Evolutionary conservation across 805 yeast species (phyloP), one percentile per base, ranked within the genome.

Genomic region (Kodamaea leandrae): DNA sequence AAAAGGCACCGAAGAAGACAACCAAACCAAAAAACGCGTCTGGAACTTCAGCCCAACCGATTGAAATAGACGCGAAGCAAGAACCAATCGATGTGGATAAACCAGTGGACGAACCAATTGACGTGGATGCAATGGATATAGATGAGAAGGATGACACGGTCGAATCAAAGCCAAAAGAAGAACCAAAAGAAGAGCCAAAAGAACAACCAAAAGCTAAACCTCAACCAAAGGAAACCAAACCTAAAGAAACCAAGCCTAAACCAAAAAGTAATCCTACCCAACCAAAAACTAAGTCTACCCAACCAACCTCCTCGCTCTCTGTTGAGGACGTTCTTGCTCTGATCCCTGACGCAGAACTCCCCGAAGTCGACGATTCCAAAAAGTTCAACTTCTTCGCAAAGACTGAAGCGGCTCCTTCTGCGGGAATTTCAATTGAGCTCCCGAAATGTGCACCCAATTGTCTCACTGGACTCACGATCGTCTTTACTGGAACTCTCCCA

Each of bases 401-500:
- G 48, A 50, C 55, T 37, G 50, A 56, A 42, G 51, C 56, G 18
- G 55, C 68, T 12, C 68, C 68, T 7, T 63, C 63, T 5, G 42
- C 54, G 13, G 64, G 62, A 10, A 17, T 13, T 16, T 21, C 25
- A 9, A 18, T 39, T 14, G 80, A 78, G 12, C 68, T 89, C 21
- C 96, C 97, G 0, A 83, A 76, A 49, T 96, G 96, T 2, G 76
- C 81, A 8, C 86, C 89, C 3, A 82, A 90, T 57, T 93, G 99
- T 64, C 65, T 93, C 32, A 72, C 83, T 2, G 99, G 99, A 0
- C 64, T 93, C 18, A 87, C 95, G 0, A 84, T 93, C 47, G 98
- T 93, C 0, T 91, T 93, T 58, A 93, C 99, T 0, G 99, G 99
- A 28, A 78, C 80, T 4, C 63, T 93, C 41, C 96, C 96, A 1